Percentiles rank a stretch among this genome's conserved stretches.
Conservation (phyloP, 768 basidiomycete species). For the Russula olivacea region DNA sequence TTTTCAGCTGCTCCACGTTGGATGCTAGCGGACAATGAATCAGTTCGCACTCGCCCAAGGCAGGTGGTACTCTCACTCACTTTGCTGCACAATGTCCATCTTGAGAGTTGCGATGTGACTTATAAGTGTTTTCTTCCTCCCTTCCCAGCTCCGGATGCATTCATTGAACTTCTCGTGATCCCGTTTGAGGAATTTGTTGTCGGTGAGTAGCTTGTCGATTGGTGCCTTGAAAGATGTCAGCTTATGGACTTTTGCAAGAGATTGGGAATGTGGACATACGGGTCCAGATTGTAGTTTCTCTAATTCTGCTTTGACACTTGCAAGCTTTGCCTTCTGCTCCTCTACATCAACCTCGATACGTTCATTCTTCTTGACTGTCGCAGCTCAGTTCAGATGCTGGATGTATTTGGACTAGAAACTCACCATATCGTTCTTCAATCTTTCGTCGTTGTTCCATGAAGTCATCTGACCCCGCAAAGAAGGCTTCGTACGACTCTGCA, state of each 20-base stretch:
- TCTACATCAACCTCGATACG: conserved; percentile 60
- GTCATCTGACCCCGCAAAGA: conserved; percentile 61
- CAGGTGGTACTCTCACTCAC: conserved; percentile 35
- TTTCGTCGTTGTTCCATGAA: conserved; percentile 64
- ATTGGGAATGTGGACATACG: conserved; percentile 36
- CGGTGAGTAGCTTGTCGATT: conserved; percentile 54
- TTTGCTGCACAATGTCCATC: conserved; percentile 51
- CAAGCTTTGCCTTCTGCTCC: conserved; percentile 43
- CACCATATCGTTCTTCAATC: conserved; percentile 75
- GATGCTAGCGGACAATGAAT: conserved; percentile 6
- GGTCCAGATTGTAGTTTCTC: conserved; percentile 57
- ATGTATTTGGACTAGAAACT: conserved; percentile 21
- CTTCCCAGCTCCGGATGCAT: conserved; percentile 64
- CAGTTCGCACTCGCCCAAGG: not conserved
- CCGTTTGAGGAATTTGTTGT: conserved; percentile 55
- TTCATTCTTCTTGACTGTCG: conserved; percentile 64
- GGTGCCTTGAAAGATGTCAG: conserved; percentile 36
- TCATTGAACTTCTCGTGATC: conserved; percentile 78
- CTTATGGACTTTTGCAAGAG: not conserved
- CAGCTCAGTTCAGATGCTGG: not conserved
- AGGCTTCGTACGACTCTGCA: conserved; percentile 57
- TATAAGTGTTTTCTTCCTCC: conserved; percentile 58
- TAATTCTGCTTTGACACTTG: conserved; percentile 46
- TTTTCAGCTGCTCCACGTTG: conserved; percentile 56
- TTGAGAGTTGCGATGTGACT: conserved; percentile 64